These are phyloP conservation scores for Leccinum rimulosum DNA, from an alignment of 768 basidiomycete genomes.

Conservation along the genomic window DNA sequence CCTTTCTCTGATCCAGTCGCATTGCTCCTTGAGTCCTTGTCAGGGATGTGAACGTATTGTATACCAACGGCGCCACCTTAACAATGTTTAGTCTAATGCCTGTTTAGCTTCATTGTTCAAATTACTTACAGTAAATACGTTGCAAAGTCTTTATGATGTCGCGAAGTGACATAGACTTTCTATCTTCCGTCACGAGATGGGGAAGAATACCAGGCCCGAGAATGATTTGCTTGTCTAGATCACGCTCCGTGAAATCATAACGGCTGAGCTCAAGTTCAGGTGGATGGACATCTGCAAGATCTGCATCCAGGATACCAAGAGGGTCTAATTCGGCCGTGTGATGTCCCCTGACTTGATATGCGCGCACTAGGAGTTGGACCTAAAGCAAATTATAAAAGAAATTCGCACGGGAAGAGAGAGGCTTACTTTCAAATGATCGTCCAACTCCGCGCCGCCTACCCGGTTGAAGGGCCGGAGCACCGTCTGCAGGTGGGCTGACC, in stretches of 20 bases:
- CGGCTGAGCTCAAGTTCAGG: constrained; percentile 91
- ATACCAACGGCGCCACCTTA: constrained; percentile 84
- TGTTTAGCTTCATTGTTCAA: background rate
- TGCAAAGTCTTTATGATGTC: constrained; percentile 90
- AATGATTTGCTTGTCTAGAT: constrained; percentile 91
- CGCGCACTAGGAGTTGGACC: constrained; percentile 97
- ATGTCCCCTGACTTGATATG: constrained; percentile 98
- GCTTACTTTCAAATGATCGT: constrained; percentile 90
- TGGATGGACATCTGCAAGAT: constrained; percentile 74
- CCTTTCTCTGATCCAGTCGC: constrained; percentile 98
- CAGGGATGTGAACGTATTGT: constrained; percentile 94
- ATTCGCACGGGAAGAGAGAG: background rate
- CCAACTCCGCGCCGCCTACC: constrained; percentile 70
- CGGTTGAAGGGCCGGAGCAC: constrained; percentile 73
- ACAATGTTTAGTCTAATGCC: constrained; percentile 5
- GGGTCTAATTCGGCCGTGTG: constrained; percentile 96
- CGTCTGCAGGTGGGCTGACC: constrained; percentile 70
- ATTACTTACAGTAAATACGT: constrained; percentile 86
- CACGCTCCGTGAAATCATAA: constrained; percentile 93
- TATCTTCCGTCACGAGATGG: constrained; percentile 85
- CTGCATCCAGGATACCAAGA: constrained; percentile 87
- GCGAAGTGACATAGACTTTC: constrained; percentile 81
- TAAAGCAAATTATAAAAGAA: constrained; percentile 31
- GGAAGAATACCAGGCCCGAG: constrained; percentile 96
- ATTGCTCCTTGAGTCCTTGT: constrained; percentile 77